phyloP scores from a whole-genome alignment of 2,329 filamentous ascomycete species.

The Thermothelomyces thermophilus region DNA sequence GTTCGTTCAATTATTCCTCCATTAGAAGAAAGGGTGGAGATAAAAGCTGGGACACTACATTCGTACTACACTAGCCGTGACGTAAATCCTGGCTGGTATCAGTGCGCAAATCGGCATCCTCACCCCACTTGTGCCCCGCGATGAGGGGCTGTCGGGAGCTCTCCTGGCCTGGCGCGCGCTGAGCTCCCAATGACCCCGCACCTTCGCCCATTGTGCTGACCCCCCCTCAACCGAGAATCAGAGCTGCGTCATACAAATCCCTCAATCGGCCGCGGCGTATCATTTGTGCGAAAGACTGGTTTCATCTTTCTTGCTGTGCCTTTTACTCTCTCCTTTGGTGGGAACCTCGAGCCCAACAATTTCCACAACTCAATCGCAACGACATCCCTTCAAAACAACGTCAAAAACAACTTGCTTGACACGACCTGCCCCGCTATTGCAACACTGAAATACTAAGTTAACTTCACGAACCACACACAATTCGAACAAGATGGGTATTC shows the following conservation, averaged over 20 bases:
- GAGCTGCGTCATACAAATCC: constrained; percentile 19
- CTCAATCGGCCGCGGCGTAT: constrained; percentile 14
- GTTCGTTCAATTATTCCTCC: too few species aligned
- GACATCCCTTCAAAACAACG: neutral
- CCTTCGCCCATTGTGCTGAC: neutral
- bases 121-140: constrained; percentile 9
- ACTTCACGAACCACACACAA: neutral
- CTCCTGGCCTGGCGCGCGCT: too few species aligned
- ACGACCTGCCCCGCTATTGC: constrained; percentile 11
- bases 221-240: constrained; percentile 5
- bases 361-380: neutral
- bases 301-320: neutral
- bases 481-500: constrained; percentile 18
- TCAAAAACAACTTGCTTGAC: neutral
- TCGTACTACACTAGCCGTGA: neutral
- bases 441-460: neutral
- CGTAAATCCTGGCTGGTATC: constrained; percentile 4
- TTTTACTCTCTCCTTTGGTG: neutral
- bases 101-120: neutral
- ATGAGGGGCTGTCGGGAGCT: neutral
- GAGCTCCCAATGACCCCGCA: constrained; percentile 6
- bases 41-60: too few species aligned
- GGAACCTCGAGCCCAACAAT: neutral
- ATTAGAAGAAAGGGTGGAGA: too few species aligned
- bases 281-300: constrained; percentile 8